Evolutionary conservation across 495 filamentous ascomycete species (phyloP).

Genomic region (Bacidia rubella): DNA sequence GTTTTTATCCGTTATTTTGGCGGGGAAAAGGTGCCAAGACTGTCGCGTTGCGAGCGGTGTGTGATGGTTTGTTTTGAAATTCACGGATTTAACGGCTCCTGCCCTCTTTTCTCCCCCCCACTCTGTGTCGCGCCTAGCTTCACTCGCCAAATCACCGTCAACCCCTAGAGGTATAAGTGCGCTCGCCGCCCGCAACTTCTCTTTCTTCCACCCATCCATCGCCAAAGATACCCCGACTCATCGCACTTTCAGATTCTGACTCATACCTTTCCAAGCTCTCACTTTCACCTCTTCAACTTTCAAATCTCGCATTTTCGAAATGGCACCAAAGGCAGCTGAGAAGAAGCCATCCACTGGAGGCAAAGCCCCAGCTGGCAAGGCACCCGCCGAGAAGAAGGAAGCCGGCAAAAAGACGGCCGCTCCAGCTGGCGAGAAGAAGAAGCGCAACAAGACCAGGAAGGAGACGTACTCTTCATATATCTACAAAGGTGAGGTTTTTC

Average conservation of each 20-base stretch:
- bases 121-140: neutral
- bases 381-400: constrained; percentile 95
- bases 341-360: constrained; percentile 95
- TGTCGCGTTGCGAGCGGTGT: too few species aligned
- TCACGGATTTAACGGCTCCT: constrained; percentile 10
- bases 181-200: constrained; percentile 22
- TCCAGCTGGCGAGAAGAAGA: constrained; percentile 95
- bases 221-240: constrained; percentile 17
- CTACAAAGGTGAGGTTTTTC: constrained; percentile 81
- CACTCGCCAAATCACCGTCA: constrained; percentile 19
- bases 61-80: constrained; percentile 6
- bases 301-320: constrained; percentile 32
- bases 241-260: constrained; percentile 25
- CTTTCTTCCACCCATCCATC: constrained; percentile 32
- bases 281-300: constrained; percentile 17
- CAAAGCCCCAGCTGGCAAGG: constrained; percentile 89
- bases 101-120: neutral
- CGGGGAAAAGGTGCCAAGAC: too few species aligned
- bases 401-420: constrained; percentile 96
- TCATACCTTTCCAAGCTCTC: constrained; percentile 16
- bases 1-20: too few species aligned
- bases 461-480: constrained; percentile 99
- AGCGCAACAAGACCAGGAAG: constrained; percentile 99
- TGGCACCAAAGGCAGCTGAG: constrained; percentile 87
- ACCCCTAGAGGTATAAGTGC: constrained; percentile 34